phyloP scores from a whole-genome alignment of 345 rosid species.

The Barbarea vulgaris region DNA sequence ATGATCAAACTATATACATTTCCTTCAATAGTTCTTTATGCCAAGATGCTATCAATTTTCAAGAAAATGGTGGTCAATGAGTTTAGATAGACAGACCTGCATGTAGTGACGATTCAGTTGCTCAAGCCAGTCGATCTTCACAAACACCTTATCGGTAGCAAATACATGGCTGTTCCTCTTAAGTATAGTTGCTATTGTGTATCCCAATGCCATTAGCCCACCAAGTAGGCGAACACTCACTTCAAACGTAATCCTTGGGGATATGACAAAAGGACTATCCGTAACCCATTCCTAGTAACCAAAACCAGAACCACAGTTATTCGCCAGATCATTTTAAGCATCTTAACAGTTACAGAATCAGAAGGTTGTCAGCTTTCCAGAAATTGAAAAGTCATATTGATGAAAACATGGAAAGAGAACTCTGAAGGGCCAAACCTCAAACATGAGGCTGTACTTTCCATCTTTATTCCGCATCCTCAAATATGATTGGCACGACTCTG shows the following conservation, averaged over 20 bases:
- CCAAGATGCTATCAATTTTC: neutral
- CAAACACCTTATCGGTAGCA: constrained; percentile 70
- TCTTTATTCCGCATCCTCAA: constrained; percentile 98
- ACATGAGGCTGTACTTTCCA: constrained; percentile 98
- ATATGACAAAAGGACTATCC: constrained; percentile 95
- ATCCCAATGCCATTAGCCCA: constrained; percentile 98
- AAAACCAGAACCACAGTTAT: constrained; percentile 23
- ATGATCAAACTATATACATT: constrained; percentile 1
- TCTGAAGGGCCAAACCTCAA: constrained; percentile 69
- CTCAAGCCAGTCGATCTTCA: constrained; percentile 96
- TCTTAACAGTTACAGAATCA: neutral
- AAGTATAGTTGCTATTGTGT: constrained; percentile 94
- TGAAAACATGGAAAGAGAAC: constrained; percentile 4
- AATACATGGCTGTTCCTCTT: constrained; percentile 93
- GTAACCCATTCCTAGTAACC: constrained; percentile 89
- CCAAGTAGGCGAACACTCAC: constrained; percentile 98
- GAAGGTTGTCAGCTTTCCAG: neutral
- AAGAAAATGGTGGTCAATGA: constrained; percentile 15
- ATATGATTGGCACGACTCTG: constrained; percentile 94
- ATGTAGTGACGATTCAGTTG: constrained; percentile 85
- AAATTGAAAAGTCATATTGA: neutral
- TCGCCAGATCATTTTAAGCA: constrained; percentile 13
- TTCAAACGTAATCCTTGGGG: constrained; percentile 98
- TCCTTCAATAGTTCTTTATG: neutral
- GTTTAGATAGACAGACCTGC: constrained; percentile 59